Evolutionary conservation across 192 early-diverging fungal species (phyloP).

Genomic region (Coemansia sp.): DNA sequence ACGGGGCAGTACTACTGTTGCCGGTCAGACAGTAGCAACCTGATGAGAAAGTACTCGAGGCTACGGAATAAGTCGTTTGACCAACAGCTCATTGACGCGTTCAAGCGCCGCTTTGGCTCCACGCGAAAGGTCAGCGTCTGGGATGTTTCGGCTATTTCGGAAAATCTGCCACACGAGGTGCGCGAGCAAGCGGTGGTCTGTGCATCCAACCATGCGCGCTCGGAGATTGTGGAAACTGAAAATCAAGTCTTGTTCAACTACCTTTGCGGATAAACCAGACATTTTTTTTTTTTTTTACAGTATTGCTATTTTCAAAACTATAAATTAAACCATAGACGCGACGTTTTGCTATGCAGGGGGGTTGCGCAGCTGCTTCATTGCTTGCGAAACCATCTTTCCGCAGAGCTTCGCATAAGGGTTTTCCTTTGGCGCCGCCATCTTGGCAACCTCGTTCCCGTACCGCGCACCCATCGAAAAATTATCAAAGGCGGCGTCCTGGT

Average conservation of each 20-base stretch:
- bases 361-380: slow-evolving; percentile 53
- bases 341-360: background rate
- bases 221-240: slow-evolving; percentile 53
- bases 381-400: slow-evolving; percentile 59
- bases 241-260: slow-evolving; percentile 46
- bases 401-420: slow-evolving; percentile 76
- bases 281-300: background rate
- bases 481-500: slow-evolving; percentile 54
- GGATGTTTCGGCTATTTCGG: slow-evolving; percentile 43
- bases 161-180: slow-evolving; percentile 23
- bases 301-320: too few species aligned
- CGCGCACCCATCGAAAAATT: slow-evolving; percentile 62
- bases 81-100: slow-evolving; percentile 24
- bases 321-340: background rate
- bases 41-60: slow-evolving; percentile 19
- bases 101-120: slow-evolving; percentile 16
- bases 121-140: slow-evolving; percentile 17
- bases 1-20: slow-evolving; percentile 55
- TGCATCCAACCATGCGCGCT: slow-evolving; percentile 46
- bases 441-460: slow-evolving; percentile 63
- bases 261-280: slow-evolving; percentile 5
- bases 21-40: slow-evolving; percentile 22
- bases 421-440: slow-evolving; percentile 55
- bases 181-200: slow-evolving; percentile 22
- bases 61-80: slow-evolving; percentile 14